Evolutionary conservation across 2,329 filamentous ascomycete species (phyloP).

Genomic region (Cadophora gregata): DNA sequence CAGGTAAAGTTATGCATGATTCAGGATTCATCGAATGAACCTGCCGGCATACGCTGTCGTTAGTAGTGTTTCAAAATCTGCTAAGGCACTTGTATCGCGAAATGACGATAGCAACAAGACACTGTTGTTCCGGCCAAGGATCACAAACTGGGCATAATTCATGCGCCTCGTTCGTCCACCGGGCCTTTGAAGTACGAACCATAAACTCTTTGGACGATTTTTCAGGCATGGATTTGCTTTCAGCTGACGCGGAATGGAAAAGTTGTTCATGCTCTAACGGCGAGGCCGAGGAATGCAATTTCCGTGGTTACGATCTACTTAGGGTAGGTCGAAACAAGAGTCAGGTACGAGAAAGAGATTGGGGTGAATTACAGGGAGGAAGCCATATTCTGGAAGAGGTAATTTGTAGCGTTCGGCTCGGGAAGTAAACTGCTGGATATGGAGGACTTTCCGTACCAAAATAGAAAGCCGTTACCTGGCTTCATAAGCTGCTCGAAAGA

Average conservation of each 20-base stretch:
- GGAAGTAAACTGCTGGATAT: background rate
- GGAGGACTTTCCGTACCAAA: background rate
- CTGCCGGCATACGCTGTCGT: background rate
- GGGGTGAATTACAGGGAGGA: background rate
- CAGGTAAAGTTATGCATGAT: constrained; percentile 1
- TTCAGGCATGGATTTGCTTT: constrained; percentile 3
- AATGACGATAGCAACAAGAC: background rate
- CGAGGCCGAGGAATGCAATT: background rate
- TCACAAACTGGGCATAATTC: constrained; percentile 19
- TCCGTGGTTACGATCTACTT: constrained; percentile 1
- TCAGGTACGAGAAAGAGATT: background rate
- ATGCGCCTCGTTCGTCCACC: constrained; percentile 14
- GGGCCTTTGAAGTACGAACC: background rate
- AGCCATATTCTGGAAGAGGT: background rate
- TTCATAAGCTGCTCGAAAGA: background rate
- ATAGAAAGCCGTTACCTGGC: background rate
- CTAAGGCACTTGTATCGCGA: background rate
- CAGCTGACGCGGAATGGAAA: constrained; percentile 1
- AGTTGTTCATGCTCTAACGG: background rate
- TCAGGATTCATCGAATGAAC: constrained; percentile 13
- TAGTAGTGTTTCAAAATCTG: constrained; percentile 10
- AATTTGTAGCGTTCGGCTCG: background rate
- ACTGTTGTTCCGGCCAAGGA: background rate
- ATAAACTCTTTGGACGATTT: background rate
- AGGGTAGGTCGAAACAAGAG: background rate